Conservation (phyloP, 208 protist genomes). For the Naegleria lovaniensis region DNA sequence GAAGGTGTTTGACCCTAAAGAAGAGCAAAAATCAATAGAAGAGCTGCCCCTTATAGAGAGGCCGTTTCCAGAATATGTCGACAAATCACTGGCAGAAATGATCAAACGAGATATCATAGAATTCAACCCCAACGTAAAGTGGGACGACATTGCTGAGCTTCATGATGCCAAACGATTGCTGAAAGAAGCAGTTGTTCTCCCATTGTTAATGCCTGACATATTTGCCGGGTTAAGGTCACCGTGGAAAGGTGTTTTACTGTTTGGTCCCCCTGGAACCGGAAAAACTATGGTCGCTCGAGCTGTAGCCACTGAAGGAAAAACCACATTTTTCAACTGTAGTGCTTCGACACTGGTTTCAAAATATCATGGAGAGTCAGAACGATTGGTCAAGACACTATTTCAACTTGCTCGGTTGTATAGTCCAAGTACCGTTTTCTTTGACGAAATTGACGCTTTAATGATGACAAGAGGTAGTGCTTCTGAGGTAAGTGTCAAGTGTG, state of each 20-base stretch:
- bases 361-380: slow-evolving; percentile 44
- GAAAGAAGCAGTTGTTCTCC: slow-evolving; percentile 82
- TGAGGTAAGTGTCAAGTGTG: neutral
- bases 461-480: slow-evolving; percentile 44
- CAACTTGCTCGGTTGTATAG: slow-evolving; percentile 69
- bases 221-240: slow-evolving; percentile 77
- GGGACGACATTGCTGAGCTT: slow-evolving; percentile 76
- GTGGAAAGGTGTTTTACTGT: slow-evolving; percentile 75
- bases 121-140: slow-evolving; percentile 45
- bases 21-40: neutral
- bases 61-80: neutral
- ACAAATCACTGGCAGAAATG: slow-evolving; percentile 49
- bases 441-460: slow-evolving; percentile 73
- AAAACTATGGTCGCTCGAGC: slow-evolving; percentile 64
- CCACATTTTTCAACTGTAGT: slow-evolving; percentile 46
- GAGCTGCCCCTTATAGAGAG: neutral
- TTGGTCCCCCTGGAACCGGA: slow-evolving; percentile 72
- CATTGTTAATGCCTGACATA: slow-evolving; percentile 79
- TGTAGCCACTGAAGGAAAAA: slow-evolving; percentile 35
- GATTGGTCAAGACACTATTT: slow-evolving; percentile 51
- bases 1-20: neutral
- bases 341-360: slow-evolving; percentile 42
- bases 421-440: slow-evolving; percentile 86
- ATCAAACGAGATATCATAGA: slow-evolving; percentile 67
- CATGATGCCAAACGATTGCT: slow-evolving; percentile 77